Evolutionary conservation across 139 green algal genomes (phyloP).

Genomic region (Deuterostichococcus epilithicus): DNA sequence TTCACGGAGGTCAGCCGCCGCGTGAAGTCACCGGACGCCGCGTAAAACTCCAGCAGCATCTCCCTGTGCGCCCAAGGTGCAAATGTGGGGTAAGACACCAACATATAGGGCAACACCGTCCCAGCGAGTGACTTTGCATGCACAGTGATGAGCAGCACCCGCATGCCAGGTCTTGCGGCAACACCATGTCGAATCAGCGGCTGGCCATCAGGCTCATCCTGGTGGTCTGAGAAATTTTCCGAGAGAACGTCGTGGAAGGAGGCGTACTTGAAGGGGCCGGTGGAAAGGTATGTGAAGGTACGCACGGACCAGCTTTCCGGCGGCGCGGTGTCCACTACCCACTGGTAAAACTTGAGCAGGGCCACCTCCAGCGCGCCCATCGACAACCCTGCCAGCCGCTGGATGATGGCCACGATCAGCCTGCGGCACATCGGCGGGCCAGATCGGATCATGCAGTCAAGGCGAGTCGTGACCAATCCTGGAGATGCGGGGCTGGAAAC

Average conservation of each 20-base stretch:
- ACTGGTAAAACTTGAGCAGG: conserved; percentile 78
- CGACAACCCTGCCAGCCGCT: conserved; percentile 58
- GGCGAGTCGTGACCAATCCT: too few relatives aligned
- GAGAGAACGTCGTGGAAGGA: too few relatives aligned
- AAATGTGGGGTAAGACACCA: too few relatives aligned
- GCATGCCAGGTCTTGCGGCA: too few relatives aligned
- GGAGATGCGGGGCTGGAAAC: too few relatives aligned
- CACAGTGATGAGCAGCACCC: too few relatives aligned
- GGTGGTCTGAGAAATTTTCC: too few relatives aligned
- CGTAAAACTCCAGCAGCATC: conserved; percentile 74
- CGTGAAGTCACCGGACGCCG: conserved; percentile 82
- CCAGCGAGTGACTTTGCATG: not conserved
- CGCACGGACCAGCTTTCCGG: conserved; percentile 47
- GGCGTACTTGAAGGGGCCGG: conserved; percentile 50
- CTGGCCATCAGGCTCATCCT: too few relatives aligned
- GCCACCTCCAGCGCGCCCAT: conserved; percentile 52
- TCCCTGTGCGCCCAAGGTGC: conserved; percentile 6
- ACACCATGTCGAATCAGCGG: too few relatives aligned
- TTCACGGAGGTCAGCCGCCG: conserved; percentile 69
- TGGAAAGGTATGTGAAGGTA: conserved; percentile 46
- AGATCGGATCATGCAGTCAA: too few relatives aligned
- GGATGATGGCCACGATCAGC: conserved; percentile 21
- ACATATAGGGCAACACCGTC: not conserved
- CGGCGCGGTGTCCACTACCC: conserved; percentile 74
- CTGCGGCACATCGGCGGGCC: conserved; percentile 2